Conservation (phyloP, 169 alveolate genomes). For the Amoebophrya sp. region DNA sequence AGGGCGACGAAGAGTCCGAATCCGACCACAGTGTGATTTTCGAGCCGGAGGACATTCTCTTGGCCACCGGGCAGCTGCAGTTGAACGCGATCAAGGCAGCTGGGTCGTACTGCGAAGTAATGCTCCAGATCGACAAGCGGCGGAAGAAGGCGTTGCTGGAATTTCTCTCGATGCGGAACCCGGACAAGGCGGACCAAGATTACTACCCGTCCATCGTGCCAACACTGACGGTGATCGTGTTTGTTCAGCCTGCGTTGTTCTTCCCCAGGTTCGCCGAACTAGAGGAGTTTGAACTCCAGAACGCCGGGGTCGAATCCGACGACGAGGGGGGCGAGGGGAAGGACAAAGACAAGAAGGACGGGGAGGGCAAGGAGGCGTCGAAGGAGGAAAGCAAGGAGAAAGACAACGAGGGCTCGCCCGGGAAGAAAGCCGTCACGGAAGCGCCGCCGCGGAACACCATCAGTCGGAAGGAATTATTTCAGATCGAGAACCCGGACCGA, state of each 20-base stretch:
- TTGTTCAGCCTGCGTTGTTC: neutral
- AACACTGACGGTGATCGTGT: neutral
- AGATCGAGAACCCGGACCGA: slow-evolving; percentile 6
- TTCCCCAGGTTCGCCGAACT: neutral
- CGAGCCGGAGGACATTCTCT: neutral
- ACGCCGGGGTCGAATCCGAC: neutral
- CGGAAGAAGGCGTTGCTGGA: neutral
- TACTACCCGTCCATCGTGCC: neutral
- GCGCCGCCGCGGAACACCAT: slow-evolving; percentile 1
- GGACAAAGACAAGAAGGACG: neutral
- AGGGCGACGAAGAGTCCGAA: neutral
- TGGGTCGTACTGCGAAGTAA: neutral
- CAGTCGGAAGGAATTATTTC: neutral
- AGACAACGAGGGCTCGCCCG: neutral
- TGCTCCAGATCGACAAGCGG: slow-evolving; percentile 2
- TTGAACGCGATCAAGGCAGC: neutral
- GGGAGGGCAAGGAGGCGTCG: neutral
- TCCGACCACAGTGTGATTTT: neutral
- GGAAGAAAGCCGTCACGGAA: neutral
- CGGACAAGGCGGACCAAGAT: slow-evolving; percentile 4
- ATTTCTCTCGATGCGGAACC: neutral
- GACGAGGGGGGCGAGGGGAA: neutral
- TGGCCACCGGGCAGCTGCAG: neutral
- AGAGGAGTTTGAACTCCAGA: neutral
- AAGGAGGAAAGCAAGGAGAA: neutral